A percentile compares a stretch with the other conserved stretches of the same genome.
Evolutionary conservation across 2,329 filamentous ascomycete species (phyloP).

Genomic region (Plenodomus tracheiphilus): DNA sequence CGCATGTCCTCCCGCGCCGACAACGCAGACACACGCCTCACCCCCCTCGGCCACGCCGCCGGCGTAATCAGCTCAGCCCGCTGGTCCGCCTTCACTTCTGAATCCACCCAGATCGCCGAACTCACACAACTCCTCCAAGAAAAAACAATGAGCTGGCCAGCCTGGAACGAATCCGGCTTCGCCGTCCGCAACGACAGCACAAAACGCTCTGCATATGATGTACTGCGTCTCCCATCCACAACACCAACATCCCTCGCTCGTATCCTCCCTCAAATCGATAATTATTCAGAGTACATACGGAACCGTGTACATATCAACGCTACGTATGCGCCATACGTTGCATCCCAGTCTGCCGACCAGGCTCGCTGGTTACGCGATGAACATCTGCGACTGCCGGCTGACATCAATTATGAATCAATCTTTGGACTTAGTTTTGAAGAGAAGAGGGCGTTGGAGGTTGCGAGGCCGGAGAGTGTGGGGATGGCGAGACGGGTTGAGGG

Average conservation of each 20-base stretch:
- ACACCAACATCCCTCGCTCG: slow-evolving; percentile 61
- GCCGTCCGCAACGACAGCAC: slow-evolving; percentile 66
- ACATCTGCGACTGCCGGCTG: slow-evolving; percentile 67
- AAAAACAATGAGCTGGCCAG: slow-evolving; percentile 61
- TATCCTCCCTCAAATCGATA: slow-evolving; percentile 59
- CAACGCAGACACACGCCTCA: slow-evolving; percentile 89
- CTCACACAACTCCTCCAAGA: slow-evolving; percentile 64
- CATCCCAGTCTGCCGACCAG: slow-evolving; percentile 68
- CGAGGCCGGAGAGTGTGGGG: slow-evolving; percentile 80
- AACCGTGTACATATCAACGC: slow-evolving; percentile 79
- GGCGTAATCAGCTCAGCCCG: slow-evolving; percentile 79
- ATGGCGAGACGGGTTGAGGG: slow-evolving; percentile 90
- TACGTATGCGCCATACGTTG: slow-evolving; percentile 83
- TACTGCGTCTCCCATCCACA: slow-evolving; percentile 66
- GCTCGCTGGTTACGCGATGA: slow-evolving; percentile 76
- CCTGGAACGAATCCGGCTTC: slow-evolving; percentile 74
- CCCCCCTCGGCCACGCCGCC: slow-evolving; percentile 72
- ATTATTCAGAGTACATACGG: slow-evolving; percentile 63
- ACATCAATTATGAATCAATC: slow-evolving; percentile 76
- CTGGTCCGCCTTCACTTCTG: slow-evolving; percentile 71
- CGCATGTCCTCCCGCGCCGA: slow-evolving; percentile 90
- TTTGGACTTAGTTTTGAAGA: slow-evolving; percentile 80
- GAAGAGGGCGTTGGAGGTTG: slow-evolving; percentile 67
- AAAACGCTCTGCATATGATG: slow-evolving; percentile 73
- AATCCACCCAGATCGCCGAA: slow-evolving; percentile 67